A percentile compares a stretch with the other conserved stretches of the same genome.
phyloP scores from a whole-genome alignment of 2,329 filamentous ascomycete genomes.

The Fusarium sp. region DNA sequence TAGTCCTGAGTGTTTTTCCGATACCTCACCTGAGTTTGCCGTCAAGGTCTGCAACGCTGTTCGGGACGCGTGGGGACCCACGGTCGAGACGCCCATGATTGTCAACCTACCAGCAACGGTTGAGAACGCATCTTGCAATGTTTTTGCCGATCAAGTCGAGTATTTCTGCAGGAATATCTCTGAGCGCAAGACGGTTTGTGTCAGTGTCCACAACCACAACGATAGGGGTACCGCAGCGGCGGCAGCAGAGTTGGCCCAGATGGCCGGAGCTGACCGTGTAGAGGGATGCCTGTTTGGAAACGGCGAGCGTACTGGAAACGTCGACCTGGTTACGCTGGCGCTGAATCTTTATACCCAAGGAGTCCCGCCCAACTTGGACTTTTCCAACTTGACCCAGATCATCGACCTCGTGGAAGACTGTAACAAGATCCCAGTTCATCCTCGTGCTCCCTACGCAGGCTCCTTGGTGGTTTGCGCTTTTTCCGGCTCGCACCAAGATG shows the following conservation, averaged over 20 bases:
- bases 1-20: constrained; percentile 89
- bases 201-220: constrained; percentile 49
- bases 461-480: background rate
- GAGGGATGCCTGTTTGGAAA: background rate
- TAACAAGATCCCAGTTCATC: background rate
- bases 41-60: constrained; percentile 90
- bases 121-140: constrained; percentile 92
- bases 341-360: background rate
- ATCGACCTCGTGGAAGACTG: background rate
- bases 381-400: background rate
- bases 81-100: constrained; percentile 83
- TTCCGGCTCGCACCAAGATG: background rate
- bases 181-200: constrained; percentile 86
- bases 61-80: constrained; percentile 91
- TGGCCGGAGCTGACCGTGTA: background rate
- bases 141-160: constrained; percentile 96
- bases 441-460: background rate
- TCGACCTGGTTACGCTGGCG: background rate
- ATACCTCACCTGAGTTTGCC: constrained; percentile 85
- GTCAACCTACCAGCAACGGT: constrained; percentile 98
- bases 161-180: constrained; percentile 90
- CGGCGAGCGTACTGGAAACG: background rate
- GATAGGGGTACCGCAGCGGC: background rate
- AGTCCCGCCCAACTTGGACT: background rate
- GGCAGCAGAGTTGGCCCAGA: background rate